Evolutionary conservation across 2,329 filamentous ascomycete genomes (phyloP).

Genomic region (Diaporthe citriasiana): DNA sequence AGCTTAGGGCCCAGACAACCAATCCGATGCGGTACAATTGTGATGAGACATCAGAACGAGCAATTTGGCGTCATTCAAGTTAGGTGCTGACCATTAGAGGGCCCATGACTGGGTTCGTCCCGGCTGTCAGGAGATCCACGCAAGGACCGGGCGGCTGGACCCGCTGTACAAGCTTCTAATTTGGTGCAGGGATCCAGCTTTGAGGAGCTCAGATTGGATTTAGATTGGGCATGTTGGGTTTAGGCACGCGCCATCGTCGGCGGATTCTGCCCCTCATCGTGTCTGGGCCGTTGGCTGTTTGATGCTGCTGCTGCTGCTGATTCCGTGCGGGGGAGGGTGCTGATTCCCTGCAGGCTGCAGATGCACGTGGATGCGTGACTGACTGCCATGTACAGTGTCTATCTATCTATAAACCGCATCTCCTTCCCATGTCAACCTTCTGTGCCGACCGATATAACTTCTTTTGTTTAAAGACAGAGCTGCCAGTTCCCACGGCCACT

Average conservation of each 20-base stretch:
- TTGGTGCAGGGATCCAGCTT: constrained; percentile 11
- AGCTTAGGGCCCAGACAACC: constrained; percentile 1
- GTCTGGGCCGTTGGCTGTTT: not conserved
- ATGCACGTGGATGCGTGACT: constrained; percentile 1
- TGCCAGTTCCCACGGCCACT: not conserved
- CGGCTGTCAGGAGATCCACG: not conserved
- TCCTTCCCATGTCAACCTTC: not conserved
- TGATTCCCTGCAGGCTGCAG: constrained; percentile 1
- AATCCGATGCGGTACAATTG: constrained; percentile 37
- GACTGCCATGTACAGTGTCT: not conserved
- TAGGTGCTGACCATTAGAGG: constrained; percentile 40
- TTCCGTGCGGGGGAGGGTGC: not conserved
- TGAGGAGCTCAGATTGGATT: not conserved
- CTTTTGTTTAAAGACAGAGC: not conserved
- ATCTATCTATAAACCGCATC: not conserved
- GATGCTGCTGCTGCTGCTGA: not conserved
- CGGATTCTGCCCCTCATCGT: constrained; percentile 16
- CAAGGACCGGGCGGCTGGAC: constrained; percentile 9
- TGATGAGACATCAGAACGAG: constrained; percentile 27
- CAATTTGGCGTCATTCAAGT: not conserved
- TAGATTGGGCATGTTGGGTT: constrained; percentile 3
- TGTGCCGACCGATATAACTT: not conserved
- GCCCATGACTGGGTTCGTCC: constrained; percentile 32
- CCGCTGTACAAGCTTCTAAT: constrained; percentile 38
- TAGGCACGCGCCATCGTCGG: constrained; percentile 8